A percentile compares a stretch with the other conserved stretches of the same genome.
phyloP scores from a whole-genome alignment of 345 rosid species.

The Anastatica hierochuntica region DNA sequence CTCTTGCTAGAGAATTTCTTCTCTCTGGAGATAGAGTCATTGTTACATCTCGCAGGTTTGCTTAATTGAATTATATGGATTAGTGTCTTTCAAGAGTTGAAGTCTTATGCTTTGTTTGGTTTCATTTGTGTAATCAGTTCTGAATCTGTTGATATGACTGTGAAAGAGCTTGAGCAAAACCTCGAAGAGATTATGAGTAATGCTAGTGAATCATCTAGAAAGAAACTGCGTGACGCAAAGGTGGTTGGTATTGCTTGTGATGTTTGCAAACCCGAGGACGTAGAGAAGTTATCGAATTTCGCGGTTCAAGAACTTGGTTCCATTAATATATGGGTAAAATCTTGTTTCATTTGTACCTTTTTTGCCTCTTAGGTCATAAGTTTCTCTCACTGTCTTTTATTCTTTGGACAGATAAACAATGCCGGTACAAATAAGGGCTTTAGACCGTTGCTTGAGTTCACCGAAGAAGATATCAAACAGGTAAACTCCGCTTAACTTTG shows the following conservation, averaged over 20 bases:
- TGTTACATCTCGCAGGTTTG: slow-evolving; percentile 83
- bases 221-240: slow-evolving; percentile 46
- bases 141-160: slow-evolving; percentile 66
- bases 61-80: background rate
- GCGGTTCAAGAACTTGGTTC: slow-evolving; percentile 71
- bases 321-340: slow-evolving; percentile 79
- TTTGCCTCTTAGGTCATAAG: background rate
- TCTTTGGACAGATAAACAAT: slow-evolving; percentile 77
- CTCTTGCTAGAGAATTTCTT: slow-evolving; percentile 96
- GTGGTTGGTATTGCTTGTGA: slow-evolving; percentile 85
- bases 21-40: slow-evolving; percentile 85
- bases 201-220: slow-evolving; percentile 35
- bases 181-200: slow-evolving; percentile 51
- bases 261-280: slow-evolving; percentile 66
- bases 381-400: background rate
- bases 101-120: slow-evolving; percentile 8
- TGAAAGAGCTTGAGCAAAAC: slow-evolving; percentile 72
- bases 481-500: slow-evolving; percentile 19
- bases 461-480: slow-evolving; percentile 80
- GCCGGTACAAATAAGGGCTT: slow-evolving; percentile 96
- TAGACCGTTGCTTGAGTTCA: slow-evolving; percentile 75
- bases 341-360: background rate
- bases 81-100: background rate
- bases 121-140: slow-evolving; percentile 41
- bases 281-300: slow-evolving; percentile 56